Conservation (phyloP, 345 rosid genomes). For the Murraya koenigii region DNA sequence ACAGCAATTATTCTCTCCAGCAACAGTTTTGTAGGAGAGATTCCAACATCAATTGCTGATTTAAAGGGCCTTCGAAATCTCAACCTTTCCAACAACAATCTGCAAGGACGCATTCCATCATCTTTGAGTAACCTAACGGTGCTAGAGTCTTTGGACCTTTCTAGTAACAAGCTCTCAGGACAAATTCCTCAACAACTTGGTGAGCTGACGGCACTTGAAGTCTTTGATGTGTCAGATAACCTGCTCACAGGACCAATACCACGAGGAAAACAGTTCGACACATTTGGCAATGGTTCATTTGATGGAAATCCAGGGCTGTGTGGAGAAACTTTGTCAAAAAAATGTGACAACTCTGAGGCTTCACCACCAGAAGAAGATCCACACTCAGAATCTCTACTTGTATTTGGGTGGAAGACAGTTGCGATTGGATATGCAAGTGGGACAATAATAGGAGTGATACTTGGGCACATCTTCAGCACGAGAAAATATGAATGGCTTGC, state of each 20-base stretch:
- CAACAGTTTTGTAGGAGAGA: slow-evolving; percentile 10
- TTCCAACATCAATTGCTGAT: background rate
- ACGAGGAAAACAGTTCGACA: background rate
- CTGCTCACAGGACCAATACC: background rate
- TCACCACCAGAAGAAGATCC: background rate
- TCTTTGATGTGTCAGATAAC: background rate
- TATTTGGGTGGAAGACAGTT: slow-evolving; percentile 5
- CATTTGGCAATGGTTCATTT: background rate
- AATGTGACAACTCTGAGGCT: background rate
- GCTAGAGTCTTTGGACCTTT: slow-evolving; percentile 14
- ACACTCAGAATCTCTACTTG: background rate
- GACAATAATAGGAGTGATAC: slow-evolving; percentile 7
- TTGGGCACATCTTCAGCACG: background rate
- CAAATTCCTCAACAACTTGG: slow-evolving; percentile 2
- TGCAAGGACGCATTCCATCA: background rate
- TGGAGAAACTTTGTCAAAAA: background rate
- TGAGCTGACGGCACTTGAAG: background rate
- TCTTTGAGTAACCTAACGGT: background rate
- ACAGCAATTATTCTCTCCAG: background rate
- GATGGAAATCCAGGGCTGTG: background rate
- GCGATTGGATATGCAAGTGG: slow-evolving; percentile 15
- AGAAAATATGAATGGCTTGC: slow-evolving; percentile 11
- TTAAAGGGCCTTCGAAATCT: background rate
- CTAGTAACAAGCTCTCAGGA: background rate
- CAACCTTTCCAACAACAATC: background rate